Conservation (phyloP, 768 basidiomycete species). For the Leccinum longicurvipes region DNA sequence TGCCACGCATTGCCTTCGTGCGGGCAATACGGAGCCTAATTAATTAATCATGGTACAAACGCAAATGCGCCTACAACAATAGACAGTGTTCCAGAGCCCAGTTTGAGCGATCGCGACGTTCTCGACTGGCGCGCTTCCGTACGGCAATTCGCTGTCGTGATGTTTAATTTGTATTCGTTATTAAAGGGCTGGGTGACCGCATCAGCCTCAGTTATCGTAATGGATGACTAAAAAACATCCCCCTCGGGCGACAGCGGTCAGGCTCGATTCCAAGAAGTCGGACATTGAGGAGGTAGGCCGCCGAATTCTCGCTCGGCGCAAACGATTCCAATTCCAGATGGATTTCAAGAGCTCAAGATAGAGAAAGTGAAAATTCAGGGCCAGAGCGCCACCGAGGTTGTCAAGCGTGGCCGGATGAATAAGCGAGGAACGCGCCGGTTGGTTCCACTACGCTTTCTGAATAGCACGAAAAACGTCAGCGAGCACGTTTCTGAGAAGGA, state of each 20-base stretch:
- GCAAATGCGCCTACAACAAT: not conserved
- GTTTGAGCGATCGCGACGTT: not conserved
- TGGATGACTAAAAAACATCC: constrained; percentile 1
- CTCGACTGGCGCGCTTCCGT: constrained; percentile 2
- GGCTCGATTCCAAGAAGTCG: constrained; percentile 13
- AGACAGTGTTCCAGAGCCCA: not conserved
- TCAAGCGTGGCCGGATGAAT: not conserved
- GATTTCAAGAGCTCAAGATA: not conserved
- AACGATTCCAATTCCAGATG: constrained; percentile 5
- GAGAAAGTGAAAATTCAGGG: constrained; percentile 9
- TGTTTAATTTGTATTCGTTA: not conserved
- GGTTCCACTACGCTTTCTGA: constrained; percentile 2
- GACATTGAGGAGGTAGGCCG: constrained; percentile 1
- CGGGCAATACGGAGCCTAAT: not conserved
- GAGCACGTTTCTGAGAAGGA: constrained; percentile 5
- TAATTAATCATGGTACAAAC: not conserved
- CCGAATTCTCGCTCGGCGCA: not conserved
- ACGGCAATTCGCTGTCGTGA: not conserved
- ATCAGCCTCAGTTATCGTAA: not conserved
- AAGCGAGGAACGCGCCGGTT: constrained; percentile 13
- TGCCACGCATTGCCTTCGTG: not conserved
- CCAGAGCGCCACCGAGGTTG: constrained; percentile 3
- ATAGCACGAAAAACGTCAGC: constrained; percentile 15
- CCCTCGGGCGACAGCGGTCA: not conserved
- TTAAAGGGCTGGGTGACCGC: not conserved